These are phyloP conservation scores for Vitis vinifera DNA, from an alignment of 164 flowering plant species.

Conservation along the genomic window ASM3070453v1 NC_081812.1:11833501-11834000, in stretches of 20 bases:
- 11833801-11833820: no score
- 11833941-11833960: background rate
- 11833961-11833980: background rate
- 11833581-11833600: conserved; percentile 67
- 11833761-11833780: no score
- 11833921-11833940: no score
- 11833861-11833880: no score
- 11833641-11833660: conserved; percentile 61
- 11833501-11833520: conserved; percentile 66
- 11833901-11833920: no score
- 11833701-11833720: no score
- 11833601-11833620: conserved; percentile 32
- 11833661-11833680: background rate
- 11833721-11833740: no score
- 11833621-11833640: conserved; percentile 60
- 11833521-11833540: conserved; percentile 66
- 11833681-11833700: background rate
- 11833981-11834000: background rate
- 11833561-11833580: conserved; percentile 49
- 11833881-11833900: no score
- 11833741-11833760: no score
- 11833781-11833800: no score
- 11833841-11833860: no score
- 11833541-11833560: conserved; percentile 48
- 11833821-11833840: no score